Conservation (phyloP, 805 yeast species). For the Saccharomycopsis schoenii region DNA sequence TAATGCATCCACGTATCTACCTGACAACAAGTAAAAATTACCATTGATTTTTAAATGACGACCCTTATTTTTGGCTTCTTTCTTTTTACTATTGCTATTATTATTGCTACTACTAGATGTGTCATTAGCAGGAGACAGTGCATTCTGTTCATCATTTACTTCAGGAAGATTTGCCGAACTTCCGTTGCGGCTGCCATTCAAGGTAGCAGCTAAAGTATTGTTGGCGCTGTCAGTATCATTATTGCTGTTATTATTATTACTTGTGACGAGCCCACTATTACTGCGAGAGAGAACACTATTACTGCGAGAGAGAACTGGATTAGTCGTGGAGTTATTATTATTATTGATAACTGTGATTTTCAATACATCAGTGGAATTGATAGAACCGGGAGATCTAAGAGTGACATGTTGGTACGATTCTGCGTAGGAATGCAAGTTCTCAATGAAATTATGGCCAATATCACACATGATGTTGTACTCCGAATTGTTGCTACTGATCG, state of each 20-base stretch:
- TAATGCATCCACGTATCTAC: constrained; percentile 64
- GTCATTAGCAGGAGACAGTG: not conserved
- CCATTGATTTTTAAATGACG: constrained; percentile 70
- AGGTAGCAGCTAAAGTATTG: not conserved
- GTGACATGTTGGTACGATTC: constrained; percentile 72
- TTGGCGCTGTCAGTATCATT: not conserved
- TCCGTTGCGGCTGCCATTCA: constrained; percentile 4
- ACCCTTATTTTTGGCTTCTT: constrained; percentile 47
- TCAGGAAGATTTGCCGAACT: constrained; percentile 1
- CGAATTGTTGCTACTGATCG: constrained; percentile 23
- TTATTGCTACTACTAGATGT: too few species aligned
- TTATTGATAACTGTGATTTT: constrained; percentile 30
- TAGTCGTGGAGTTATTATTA: constrained; percentile 20
- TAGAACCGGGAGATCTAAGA: constrained; percentile 68
- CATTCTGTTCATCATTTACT: not conserved
- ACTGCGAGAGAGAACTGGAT: constrained; percentile 8
- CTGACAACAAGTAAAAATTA: constrained; percentile 69
- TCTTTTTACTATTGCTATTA: constrained; percentile 18
- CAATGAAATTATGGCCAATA: constrained; percentile 53
- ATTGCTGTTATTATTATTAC: not conserved
- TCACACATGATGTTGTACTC: constrained; percentile 65
- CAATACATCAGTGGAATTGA: constrained; percentile 39
- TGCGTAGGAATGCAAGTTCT: constrained; percentile 56
- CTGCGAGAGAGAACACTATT: constrained; percentile 14
- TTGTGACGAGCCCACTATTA: constrained; percentile 14